Conservation (phyloP, 306 rosid species). For the Hippophae gyantsensis region DNA sequence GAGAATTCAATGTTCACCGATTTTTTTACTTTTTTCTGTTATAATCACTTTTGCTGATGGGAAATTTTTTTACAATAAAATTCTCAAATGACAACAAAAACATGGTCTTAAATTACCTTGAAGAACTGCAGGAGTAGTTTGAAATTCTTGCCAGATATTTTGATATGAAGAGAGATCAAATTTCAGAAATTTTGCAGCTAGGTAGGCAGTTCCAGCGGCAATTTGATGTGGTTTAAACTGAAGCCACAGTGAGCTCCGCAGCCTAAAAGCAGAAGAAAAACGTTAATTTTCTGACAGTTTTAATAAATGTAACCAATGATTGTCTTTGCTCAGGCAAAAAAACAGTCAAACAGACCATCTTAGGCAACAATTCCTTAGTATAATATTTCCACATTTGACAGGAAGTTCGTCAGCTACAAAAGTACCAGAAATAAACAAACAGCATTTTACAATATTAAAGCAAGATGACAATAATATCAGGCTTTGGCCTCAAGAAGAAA, state of each 20-base stretch:
- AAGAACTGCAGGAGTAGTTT: slow-evolving; percentile 82
- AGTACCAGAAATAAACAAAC: slow-evolving; percentile 15
- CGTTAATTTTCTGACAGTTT: slow-evolving; percentile 9
- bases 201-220: slow-evolving; percentile 95
- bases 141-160: slow-evolving; percentile 79
- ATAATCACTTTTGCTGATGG: too few species aligned
- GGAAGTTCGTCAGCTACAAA: slow-evolving; percentile 39
- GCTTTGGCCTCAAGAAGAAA: slow-evolving; percentile 42
- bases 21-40: too few species aligned
- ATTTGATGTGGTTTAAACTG: slow-evolving; percentile 93
- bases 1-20: too few species aligned
- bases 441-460: slow-evolving; percentile 19
- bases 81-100: slow-evolving; percentile 4
- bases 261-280: slow-evolving; percentile 40
- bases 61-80: background rate
- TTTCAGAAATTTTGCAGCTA: slow-evolving; percentile 75
- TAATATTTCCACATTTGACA: slow-evolving; percentile 43
- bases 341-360: slow-evolving; percentile 56
- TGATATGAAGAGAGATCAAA: slow-evolving; percentile 58
- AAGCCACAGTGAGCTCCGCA: slow-evolving; percentile 96
- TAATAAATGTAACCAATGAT: slow-evolving; percentile 2
- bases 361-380: slow-evolving; percentile 42
- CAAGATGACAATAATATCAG: slow-evolving; percentile 26
- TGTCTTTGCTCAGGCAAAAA: slow-evolving; percentile 21
- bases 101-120: slow-evolving; percentile 43